phyloP scores from a whole-genome alignment of 140 eudicot species.

The Flaveria floridana region DNA sequence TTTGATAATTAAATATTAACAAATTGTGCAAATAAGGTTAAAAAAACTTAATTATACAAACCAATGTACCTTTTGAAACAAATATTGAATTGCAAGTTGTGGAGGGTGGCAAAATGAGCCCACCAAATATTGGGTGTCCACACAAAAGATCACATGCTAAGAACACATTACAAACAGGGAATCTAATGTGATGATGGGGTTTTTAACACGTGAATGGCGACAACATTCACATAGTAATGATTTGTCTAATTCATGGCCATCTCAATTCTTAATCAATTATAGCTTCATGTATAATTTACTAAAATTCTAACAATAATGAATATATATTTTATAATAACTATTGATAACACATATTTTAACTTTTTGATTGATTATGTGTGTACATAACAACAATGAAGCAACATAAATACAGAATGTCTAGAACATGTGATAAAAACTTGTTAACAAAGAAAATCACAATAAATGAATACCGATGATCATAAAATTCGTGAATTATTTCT shows the following conservation, averaged over 20 bases:
- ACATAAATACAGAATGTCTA: background rate
- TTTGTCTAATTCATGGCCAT: slow-evolving; percentile 13
- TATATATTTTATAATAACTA: background rate
- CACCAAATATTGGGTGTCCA: slow-evolving; percentile 34
- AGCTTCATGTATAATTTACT: background rate
- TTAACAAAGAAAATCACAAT: background rate
- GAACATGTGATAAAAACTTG: background rate
- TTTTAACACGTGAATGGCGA: slow-evolving; percentile 34
- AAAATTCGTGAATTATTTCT: too few relatives aligned
- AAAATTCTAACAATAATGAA: background rate
- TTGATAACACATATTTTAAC: background rate
- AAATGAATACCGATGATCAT: background rate
- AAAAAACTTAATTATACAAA: slow-evolving; percentile 10
- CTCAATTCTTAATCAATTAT: background rate
- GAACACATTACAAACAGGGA: slow-evolving; percentile 27
- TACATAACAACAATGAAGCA: background rate
- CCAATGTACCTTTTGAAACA: slow-evolving; percentile 5
- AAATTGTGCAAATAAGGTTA: background rate
- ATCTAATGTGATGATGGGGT: slow-evolving; percentile 30
- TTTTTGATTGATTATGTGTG: background rate
- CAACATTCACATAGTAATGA: slow-evolving; percentile 7
- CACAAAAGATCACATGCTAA: slow-evolving; percentile 35
- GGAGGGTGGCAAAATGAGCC: slow-evolving; percentile 27
- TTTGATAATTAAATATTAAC: too few relatives aligned
- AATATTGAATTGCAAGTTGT: slow-evolving; percentile 29